These are phyloP conservation scores for Smallanthus sonchifolius DNA, from an alignment of 129 eudicot genomes.

Conservation along the genomic window DNA sequence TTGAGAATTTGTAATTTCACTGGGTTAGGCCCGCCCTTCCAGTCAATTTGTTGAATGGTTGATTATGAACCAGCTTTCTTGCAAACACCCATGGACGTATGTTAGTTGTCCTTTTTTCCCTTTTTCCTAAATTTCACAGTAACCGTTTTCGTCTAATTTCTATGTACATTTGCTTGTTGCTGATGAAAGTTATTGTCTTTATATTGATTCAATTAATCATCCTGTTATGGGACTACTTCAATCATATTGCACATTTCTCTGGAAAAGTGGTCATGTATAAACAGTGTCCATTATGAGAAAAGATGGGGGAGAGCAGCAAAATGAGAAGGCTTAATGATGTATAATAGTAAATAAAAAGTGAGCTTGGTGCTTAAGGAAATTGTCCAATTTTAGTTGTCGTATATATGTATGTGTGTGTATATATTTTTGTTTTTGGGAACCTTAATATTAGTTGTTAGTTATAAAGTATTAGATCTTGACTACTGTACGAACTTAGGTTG, in stretches of 20 bases:
- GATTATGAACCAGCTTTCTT: neutral
- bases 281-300: neutral
- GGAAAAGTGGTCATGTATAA: no score
- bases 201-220: no score
- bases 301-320: neutral
- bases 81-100: neutral
- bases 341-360: neutral
- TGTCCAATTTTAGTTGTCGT: neutral
- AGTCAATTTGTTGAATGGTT: neutral
- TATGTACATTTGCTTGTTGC: no score
- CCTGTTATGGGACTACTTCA: no score
- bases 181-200: no score
- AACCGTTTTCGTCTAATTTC: no score
- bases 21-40: neutral
- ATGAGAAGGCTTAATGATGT: neutral
- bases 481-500: neutral
- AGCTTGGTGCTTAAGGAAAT: neutral
- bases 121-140: no score
- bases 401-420: neutral
- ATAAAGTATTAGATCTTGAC: neutral
- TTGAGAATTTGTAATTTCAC: neutral
- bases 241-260: no score
- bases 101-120: no score
- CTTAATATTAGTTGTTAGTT: neutral
- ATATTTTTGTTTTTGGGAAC: neutral